Base-by-base conservation (phyloP, 2,329 filamentous ascomycete genomes). In the Botryotinia convoluta region DNA sequence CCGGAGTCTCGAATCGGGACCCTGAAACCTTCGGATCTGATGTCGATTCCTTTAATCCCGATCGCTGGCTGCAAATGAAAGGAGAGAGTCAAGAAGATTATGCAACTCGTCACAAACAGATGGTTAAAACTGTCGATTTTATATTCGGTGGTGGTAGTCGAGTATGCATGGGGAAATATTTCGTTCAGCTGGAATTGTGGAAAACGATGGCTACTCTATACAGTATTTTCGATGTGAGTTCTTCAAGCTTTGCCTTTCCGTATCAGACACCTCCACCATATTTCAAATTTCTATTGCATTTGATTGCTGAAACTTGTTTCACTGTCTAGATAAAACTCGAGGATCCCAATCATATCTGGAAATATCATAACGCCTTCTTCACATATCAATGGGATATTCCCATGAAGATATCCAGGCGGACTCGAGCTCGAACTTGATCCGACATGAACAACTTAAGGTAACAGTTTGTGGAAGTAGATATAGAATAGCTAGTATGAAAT, bases 21-120 rank as follows among this genome's bases (percentile, higher is more conserved):
- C 83, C 82, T 37, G 82, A 85, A 4, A 81, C 90, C 8, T 92
- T 89, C 89, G 90, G 90, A 2, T 78, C 83, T 0, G 88, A 91
- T 75, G 88, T 89, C 0, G 81, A 83, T 22, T 82, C 86, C 26
- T 92, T 92, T 83, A 86, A 88, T 37, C 89, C 90, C 0, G 88
- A 89, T 64, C 83, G 87, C 4, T 89, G 86, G 87, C 35, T 48
- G 10, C 18, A 44, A 29, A 62, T 35, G 45, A 32, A 45, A 1
- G 57, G 32, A 3, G 68, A 71, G n/a, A 37, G 12, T 16, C 5
- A 42, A 20, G 57, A 62, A 29, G 42, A 20, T 57, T 71, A 39
- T 39, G 57, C 51, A 3, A 22, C 9, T 51, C 68, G 68, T 48
- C 42, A 48, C 18, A 71, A 22, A 37, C 54, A 39, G 12, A 71